Evolutionary conservation across 106 monocot genomes (phyloP), one percentile per base, ranked within the genome.

Genomic region (Vanilla planifolia): DNA sequence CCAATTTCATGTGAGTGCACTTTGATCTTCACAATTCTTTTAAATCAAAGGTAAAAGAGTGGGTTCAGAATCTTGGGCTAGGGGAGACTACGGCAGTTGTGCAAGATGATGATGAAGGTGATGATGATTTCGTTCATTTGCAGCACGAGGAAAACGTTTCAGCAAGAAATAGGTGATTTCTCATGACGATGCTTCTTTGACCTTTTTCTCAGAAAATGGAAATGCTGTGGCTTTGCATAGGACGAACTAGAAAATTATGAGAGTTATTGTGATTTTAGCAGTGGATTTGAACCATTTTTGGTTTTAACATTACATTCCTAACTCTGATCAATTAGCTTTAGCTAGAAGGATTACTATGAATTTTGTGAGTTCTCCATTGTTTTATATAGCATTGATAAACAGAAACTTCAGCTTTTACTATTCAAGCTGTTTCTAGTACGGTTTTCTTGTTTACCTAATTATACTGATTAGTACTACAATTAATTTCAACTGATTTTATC

Each of bases 41-140:
- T 24, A 34, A 21, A 30, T 61, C 42, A 24, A 78, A 96, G 98
- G 98, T 92, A 46, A 99, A 99, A 92, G 92, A 99, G 62, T 99
- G 92, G 98, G 70, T 99, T 48, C 98, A 92, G 69, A 88, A 88
- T 77, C 70, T 92, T 60, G 98, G 98, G 8, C 53, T 85, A 59
- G 82, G 79, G 59, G 98, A 92, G 25, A 79, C 88, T 63, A 42
- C 74, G 33, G 40, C 92, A 23, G 75, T 98, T 42, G 72, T 70
- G n/a, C 88, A 88, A 59, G 98, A 88, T 66, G 92, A 99, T 59
- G 92, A 99, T 66, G 91, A 98, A 63, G 81, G 71, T 44, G 96
- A 98, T 69, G 98, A 88, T 74, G 85, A 84, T 32, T 56, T 69
- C 63, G 75, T 71, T 58, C 72, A 72, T 62, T 44, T 79, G 28